Base-by-base conservation (phyloP, 179 eudicot species). In the Silene noctiflora region DNA sequence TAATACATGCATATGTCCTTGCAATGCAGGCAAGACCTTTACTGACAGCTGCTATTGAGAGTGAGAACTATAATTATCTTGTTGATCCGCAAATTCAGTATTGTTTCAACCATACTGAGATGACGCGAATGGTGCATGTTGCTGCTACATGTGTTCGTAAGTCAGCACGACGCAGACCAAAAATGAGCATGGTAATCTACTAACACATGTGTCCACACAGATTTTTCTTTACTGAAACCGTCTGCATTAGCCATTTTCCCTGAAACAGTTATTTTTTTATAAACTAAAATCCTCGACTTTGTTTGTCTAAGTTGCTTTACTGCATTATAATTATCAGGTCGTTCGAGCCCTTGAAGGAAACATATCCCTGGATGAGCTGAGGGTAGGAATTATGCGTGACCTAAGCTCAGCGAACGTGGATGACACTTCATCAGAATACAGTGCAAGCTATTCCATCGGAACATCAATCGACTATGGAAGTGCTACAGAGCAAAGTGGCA, bases 321-420 rank as follows among this genome's bases (percentile, higher is more conserved):
- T 42, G 48, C 12, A 33, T 22, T 31, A 67, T 78, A 62, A 31
- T 72, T 79, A 35, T 70, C 91, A 94, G 99, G 85, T 93, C 1
- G 91, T 93, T 55, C 86, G 99, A 70, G 96, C 96, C 58, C 84
- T 93, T 76, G 99, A 95, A 84, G 98, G 98, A 75, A 90, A 89
- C 65, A 82, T 91, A 11, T 85, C 98, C 6, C 77, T 93, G 4
- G 46, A 89, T 2, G 97, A 93, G 27, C 87, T 95, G 21, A 89
- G 76, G 24, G 90, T 85, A 80, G 98, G 98, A 51, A 80, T 91
- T 35, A 81, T 67, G 62, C 93, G 95, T 3, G 97, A 96, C 12
- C 91, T 82, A 67, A 89, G 93, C 81, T 63, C 85, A 9, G 71
- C 83, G 13, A 83, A 89, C 69, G 82, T 89, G 51, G 85, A 89